phyloP scores from a whole-genome alignment of 805 yeast genomes.

The Yamadazyma insecticola region DNA sequence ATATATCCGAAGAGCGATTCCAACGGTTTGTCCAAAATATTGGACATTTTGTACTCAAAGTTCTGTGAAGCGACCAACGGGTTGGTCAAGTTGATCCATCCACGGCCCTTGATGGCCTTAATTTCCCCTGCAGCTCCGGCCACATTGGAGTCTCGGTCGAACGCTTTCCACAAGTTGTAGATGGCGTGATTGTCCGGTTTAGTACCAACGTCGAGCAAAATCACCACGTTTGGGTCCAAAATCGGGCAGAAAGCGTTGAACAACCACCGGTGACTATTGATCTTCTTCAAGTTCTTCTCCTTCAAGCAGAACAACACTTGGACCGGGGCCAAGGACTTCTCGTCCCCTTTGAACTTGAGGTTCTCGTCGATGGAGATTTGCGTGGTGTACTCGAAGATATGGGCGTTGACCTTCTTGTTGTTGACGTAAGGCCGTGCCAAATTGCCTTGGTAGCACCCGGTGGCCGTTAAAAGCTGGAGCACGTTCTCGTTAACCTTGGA shows the following conservation, averaged over 20 bases:
- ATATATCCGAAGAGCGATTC: conserved; percentile 93
- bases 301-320: conserved; percentile 90
- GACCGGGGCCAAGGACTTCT: conserved; percentile 88
- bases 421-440: conserved; percentile 94
- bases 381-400: conserved; percentile 92
- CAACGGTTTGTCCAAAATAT: conserved; percentile 88
- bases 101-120: conserved; percentile 89
- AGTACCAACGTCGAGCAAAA: conserved; percentile 95
- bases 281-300: conserved; percentile 87
- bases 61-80: conserved; percentile 96
- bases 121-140: conserved; percentile 99
- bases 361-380: conserved; percentile 90
- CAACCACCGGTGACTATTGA: conserved; percentile 97
- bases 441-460: conserved; percentile 97
- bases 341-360: conserved; percentile 84
- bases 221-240: conserved; percentile 85
- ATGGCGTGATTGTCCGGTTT: conserved; percentile 84
- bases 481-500: conserved; percentile 81
- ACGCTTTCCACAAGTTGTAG: conserved; percentile 95
- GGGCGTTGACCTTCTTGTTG: conserved; percentile 87
- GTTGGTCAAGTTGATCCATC: conserved; percentile 74
- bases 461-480: conserved; percentile 82
- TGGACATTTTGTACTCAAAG: conserved; percentile 96
- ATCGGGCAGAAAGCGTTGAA: conserved; percentile 93
- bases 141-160: conserved; percentile 91